Evolutionary conservation across 169 alveolate genomes (phyloP).

Genomic region (Plasmodium coatneyi): DNA sequence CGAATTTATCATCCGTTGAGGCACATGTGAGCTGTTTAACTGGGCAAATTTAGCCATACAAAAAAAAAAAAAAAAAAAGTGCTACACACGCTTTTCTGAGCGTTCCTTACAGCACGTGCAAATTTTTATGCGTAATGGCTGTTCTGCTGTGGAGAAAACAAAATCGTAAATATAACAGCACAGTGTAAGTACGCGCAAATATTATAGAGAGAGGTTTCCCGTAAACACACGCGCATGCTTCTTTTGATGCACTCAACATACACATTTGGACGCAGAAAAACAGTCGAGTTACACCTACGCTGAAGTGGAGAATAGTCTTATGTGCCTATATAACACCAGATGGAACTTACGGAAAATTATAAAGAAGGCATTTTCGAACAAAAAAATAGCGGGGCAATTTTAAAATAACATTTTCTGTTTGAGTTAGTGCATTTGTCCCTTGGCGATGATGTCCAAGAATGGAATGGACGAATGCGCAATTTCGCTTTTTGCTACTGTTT

Average conservation of each 20-base stretch:
- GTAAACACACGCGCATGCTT: not conserved
- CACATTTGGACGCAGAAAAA: not conserved
- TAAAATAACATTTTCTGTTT: constrained; percentile 9
- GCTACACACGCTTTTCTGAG: not conserved
- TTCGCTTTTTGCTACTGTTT: not conserved
- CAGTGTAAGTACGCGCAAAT: not conserved
- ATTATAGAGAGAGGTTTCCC: not conserved
- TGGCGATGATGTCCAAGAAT: not conserved
- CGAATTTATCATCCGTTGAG: not conserved
- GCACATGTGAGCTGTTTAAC: not conserved
- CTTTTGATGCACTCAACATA: not conserved
- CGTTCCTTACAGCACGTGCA: not conserved
- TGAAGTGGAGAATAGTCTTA: not conserved
- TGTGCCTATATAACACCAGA: constrained; percentile 5
- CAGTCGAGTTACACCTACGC: not conserved
- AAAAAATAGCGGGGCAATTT: not conserved
- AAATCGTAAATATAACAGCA: not conserved
- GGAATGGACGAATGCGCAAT: not conserved
- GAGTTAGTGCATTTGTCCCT: not conserved
- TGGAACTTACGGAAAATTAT: not conserved
- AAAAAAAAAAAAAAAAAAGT: not conserved
- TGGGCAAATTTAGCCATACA: not conserved
- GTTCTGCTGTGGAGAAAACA: not conserved
- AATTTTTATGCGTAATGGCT: not conserved
- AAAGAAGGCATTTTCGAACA: not conserved